Conservation (phyloP, 2,329 filamentous ascomycete species). For the Hypoxylon sp. region DNA sequence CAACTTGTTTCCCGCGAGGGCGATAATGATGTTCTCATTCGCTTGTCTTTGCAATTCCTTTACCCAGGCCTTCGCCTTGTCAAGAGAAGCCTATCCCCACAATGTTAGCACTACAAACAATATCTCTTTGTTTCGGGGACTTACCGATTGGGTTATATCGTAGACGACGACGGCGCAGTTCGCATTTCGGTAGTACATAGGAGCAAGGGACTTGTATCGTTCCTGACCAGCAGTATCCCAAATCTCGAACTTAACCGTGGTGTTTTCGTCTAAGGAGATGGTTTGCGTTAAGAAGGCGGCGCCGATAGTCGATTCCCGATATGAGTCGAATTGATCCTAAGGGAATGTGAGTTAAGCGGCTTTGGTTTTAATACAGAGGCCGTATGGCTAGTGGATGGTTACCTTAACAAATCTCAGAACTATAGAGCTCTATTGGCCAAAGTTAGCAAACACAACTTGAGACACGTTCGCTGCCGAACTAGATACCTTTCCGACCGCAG, state of each 20-base stretch:
- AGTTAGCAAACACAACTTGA: constrained; percentile 50
- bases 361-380: constrained; percentile 48
- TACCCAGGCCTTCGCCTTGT: constrained; percentile 99
- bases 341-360: constrained; percentile 21
- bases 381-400: constrained; percentile 37
- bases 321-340: constrained; percentile 98
- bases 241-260: constrained; percentile 99
- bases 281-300: constrained; percentile 99
- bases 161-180: constrained; percentile 99
- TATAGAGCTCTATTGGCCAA: constrained; percentile 83
- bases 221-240: constrained; percentile 99
- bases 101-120: constrained; percentile 47
- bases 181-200: constrained; percentile 99
- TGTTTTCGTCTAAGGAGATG: constrained; percentile 97
- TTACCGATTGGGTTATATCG: constrained; percentile 98
- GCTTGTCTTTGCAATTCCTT: constrained; percentile 99
- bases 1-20: constrained; percentile 96
- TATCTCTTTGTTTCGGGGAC: constrained; percentile 53
- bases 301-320: constrained; percentile 97
- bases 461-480: constrained; percentile 19
- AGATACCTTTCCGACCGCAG: constrained; percentile 95
- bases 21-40: constrained; percentile 99
- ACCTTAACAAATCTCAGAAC: constrained; percentile 99
- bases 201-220: constrained; percentile 97
- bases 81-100: constrained; percentile 82